phyloP scores from a whole-genome alignment of 257 asterid genomes.

The Capsicum pubescens region DNA sequence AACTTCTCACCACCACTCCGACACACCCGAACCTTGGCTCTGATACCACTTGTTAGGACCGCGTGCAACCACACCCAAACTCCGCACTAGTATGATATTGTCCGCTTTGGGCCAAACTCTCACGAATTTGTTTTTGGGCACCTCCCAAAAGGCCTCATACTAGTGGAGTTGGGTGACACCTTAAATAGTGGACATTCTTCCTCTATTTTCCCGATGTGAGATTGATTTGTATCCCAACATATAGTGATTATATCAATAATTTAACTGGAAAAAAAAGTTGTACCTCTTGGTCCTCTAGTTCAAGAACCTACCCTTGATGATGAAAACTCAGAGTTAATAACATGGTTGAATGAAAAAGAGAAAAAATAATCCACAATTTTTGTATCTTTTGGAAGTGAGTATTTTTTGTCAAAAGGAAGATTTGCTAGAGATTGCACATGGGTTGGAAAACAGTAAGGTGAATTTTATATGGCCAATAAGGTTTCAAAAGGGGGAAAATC shows the following conservation, averaged over 20 bases:
- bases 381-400: conserved; percentile 16
- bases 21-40: too few species aligned
- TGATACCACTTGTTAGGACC: too few species aligned
- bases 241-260: conserved; percentile 18
- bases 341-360: conserved; percentile 23
- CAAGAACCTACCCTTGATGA: conserved; percentile 10
- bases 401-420: neutral
- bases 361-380: neutral
- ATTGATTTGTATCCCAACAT: too few species aligned
- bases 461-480: conserved; percentile 11
- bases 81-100: too few species aligned
- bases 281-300: conserved; percentile 22
- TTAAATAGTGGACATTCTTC: too few species aligned
- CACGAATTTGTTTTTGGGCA: too few species aligned
- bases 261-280: conserved; percentile 1
- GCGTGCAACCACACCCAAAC: too few species aligned
- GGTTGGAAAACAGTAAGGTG: neutral
- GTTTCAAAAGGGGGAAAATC: conserved; percentile 5
- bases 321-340: neutral
- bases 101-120: too few species aligned
- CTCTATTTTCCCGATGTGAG: too few species aligned
- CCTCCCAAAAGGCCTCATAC: too few species aligned
- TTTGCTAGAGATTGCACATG: conserved; percentile 5
- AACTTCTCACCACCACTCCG: too few species aligned
- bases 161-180: too few species aligned